Base-by-base conservation (phyloP, 2,329 filamentous ascomycete genomes). In the Microcyclospora tardicrescens region DNA sequence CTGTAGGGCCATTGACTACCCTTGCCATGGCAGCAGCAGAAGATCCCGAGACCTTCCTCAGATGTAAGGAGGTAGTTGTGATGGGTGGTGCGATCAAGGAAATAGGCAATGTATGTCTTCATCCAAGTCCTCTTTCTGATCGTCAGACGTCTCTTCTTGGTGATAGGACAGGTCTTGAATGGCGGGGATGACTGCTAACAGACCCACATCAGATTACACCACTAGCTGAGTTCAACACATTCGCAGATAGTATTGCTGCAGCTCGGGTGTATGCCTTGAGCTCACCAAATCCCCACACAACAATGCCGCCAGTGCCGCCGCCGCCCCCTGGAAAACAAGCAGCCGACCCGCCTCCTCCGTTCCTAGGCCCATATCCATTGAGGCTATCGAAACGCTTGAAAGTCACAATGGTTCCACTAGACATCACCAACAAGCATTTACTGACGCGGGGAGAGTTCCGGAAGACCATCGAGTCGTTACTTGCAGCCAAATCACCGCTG, bases 211-310 rank as follows among this genome's bases (percentile, higher is more conserved):
- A 70, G 66, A 72, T 79, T 48, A 79, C 74, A 0, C 89, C 91
- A 2, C 75, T 81, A 10, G 85, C 84, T 45, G 91, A 98, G 60
- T 98, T 98, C 73, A 98, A 98, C 67, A 82, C 81, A 41, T 93
- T 85, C 55, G 87, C 91, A 41, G 93, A 98, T 46, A 60, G 61
- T 35, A 53, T 68, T 37, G 67, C 67, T 24, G 61, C 65, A 6
- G 67, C 67, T 1, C 58, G 66, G 33, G 52, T 71, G 28, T 69
- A 67, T 40, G 66, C 67, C 1, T 56, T 71, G 10, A 67, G 66
- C n/a, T 65, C 61, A 10, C 62, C 58, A 2, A 76, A 66, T 28
- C 91, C 91, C 1, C 62, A 70, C 10, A 81, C 79, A 2, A 95
- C 86, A 3, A 83, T 95, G 72, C 86, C 91, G 1, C 76, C 79